These are phyloP conservation scores for Capronia coronata DNA, from an alignment of 2,329 filamentous ascomycete genomes.

Conservation along the genomic window DNA sequence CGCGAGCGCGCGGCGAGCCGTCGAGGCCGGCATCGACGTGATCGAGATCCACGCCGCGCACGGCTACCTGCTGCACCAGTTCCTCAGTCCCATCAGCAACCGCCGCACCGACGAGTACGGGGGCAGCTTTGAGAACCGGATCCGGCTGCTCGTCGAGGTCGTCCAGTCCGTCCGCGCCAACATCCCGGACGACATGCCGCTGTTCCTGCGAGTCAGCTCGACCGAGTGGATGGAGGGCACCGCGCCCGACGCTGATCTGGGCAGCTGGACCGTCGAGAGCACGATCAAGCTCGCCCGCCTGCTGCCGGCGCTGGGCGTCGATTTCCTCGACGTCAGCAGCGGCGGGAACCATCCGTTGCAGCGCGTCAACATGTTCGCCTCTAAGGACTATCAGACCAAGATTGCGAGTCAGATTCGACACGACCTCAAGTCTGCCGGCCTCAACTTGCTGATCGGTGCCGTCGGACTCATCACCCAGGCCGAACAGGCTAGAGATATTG, in stretches of 20 bases:
- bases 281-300: conserved; percentile 58
- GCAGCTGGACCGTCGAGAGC: conserved; percentile 62
- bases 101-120: conserved; percentile 54
- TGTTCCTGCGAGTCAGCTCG: conserved; percentile 67
- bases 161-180: conserved; percentile 56
- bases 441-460: conserved; percentile 45
- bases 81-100: conserved; percentile 64
- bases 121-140: conserved; percentile 56
- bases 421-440: conserved; percentile 34
- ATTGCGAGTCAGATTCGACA: conserved; percentile 44
- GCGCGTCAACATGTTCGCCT: conserved; percentile 36
- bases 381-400: conserved; percentile 47
- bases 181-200: conserved; percentile 61
- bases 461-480: conserved; percentile 51
- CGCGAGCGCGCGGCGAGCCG: conserved; percentile 49
- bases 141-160: conserved; percentile 61
- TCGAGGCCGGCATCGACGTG: conserved; percentile 67
- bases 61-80: conserved; percentile 66
- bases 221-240: conserved; percentile 66
- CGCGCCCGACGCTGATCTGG: conserved; percentile 45
- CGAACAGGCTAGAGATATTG: conserved; percentile 45
- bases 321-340: conserved; percentile 75
- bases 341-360: conserved; percentile 54
- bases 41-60: conserved; percentile 78
- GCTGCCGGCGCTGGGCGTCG: conserved; percentile 67